A percentile compares a stretch with the other conserved stretches of the same genome.
phyloP scores from a whole-genome alignment of 495 filamentous ascomycete genomes.

The Sordaria brevicollis region DNA sequence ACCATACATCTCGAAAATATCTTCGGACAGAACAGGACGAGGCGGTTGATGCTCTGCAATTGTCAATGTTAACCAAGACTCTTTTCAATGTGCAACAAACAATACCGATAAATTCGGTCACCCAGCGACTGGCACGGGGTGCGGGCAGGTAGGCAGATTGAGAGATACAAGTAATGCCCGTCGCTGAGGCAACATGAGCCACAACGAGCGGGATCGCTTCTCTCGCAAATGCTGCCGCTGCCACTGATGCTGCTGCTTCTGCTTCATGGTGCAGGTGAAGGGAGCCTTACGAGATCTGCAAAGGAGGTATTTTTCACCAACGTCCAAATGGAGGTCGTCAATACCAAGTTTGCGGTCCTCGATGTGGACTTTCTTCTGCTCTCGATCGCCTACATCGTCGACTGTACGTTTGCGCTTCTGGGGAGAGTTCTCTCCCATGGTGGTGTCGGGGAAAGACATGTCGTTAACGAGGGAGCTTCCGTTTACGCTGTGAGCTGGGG shows the following conservation, averaged over 20 bases:
- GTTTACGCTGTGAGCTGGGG: conserved; percentile 49
- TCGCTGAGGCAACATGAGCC: not conserved
- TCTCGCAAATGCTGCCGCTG: not conserved
- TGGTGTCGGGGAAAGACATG: conserved; percentile 25
- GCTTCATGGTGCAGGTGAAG: conserved; percentile 18
- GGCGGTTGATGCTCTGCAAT: conserved; percentile 35
- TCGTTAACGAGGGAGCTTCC: conserved; percentile 36
- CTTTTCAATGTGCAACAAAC: conserved; percentile 6
- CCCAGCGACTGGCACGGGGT: not conserved
- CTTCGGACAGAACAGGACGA: conserved; percentile 31
- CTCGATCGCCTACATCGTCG: conserved; percentile 37
- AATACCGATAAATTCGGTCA: conserved; percentile 9
- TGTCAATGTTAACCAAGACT: conserved; percentile 40
- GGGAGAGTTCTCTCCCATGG: conserved; percentile 32
- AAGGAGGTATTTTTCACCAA: conserved; percentile 48
- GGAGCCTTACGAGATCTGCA: conserved; percentile 53
- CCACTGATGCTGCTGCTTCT: not conserved
- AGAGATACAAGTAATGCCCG: not conserved
- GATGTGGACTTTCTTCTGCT: conserved; percentile 46
- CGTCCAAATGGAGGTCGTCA: conserved; percentile 44
- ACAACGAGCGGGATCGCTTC: not conserved
- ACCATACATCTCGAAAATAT: conserved; percentile 42
- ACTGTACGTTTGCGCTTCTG: conserved; percentile 45
- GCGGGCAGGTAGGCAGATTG: not conserved
- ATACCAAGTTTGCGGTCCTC: conserved; percentile 43